Conservation (phyloP, 441 rosid genomes). For the Gossypium davidsonii region DNA sequence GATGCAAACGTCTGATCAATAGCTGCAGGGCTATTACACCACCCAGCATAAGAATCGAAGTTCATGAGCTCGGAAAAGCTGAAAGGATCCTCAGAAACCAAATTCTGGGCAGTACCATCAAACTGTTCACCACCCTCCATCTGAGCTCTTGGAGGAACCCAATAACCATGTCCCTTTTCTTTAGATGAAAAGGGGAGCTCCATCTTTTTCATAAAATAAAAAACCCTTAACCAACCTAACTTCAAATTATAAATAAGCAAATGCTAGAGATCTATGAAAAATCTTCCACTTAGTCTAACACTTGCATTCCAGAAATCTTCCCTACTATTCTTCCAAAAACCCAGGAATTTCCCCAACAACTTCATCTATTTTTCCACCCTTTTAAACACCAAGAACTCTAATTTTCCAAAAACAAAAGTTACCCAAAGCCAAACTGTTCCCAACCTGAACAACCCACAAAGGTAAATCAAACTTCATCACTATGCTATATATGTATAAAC, state of each 20-base stretch:
- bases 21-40: slow-evolving; percentile 50
- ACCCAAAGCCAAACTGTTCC: not conserved
- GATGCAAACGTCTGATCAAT: slow-evolving; percentile 47
- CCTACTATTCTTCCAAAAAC: not conserved
- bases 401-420: slow-evolving; percentile 3
- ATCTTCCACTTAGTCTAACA: not conserved
- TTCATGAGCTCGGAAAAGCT: slow-evolving; percentile 51
- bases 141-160: slow-evolving; percentile 39
- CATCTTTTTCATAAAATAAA: slow-evolving; percentile 27
- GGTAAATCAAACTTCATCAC: not conserved
- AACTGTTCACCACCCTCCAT: slow-evolving; percentile 27
- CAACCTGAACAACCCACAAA: slow-evolving; percentile 10
- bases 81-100: slow-evolving; percentile 41
- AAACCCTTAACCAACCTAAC: not conserved
- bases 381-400: slow-evolving; percentile 4
- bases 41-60: slow-evolving; percentile 54
- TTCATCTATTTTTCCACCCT: slow-evolving; percentile 7
- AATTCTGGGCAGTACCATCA: slow-evolving; percentile 28
- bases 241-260: slow-evolving; percentile 4
- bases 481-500: slow-evolving; percentile 4
- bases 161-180: slow-evolving; percentile 19
- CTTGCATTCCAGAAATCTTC: slow-evolving; percentile 12
- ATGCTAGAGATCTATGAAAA: slow-evolving; percentile 18
- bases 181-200: slow-evolving; percentile 38
- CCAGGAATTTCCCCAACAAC: slow-evolving; percentile 13